Evolutionary conservation across 2,329 filamentous ascomycete genomes (phyloP).

Genomic region (Neurospora sp.): DNA sequence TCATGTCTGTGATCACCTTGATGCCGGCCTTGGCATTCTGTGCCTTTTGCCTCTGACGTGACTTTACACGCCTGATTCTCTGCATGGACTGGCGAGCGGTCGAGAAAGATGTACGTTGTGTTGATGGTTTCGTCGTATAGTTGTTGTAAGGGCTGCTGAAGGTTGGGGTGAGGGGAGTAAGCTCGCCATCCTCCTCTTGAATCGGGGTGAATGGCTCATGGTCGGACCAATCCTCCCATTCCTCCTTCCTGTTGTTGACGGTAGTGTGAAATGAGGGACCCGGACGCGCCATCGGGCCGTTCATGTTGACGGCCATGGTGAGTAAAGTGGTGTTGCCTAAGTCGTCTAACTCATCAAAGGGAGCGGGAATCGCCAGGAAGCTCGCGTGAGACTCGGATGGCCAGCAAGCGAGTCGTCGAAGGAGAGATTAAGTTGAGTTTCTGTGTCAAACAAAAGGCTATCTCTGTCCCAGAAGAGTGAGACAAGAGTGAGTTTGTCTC

Average conservation of each 20-base stretch:
- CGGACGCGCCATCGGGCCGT: slow-evolving; percentile 13
- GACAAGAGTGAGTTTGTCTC: not conserved
- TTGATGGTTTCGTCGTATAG: not conserved
- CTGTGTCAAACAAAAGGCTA: not conserved
- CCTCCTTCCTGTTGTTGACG: slow-evolving; percentile 23
- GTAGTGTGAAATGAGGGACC: slow-evolving; percentile 12
- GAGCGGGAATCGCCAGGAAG: not conserved
- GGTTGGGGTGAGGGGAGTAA: slow-evolving; percentile 10
- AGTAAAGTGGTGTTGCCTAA: not conserved
- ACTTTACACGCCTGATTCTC: slow-evolving; percentile 40
- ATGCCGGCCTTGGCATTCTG: slow-evolving; percentile 54
- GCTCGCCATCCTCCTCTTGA: slow-evolving; percentile 27
- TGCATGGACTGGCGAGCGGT: slow-evolving; percentile 27
- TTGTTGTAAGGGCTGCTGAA: slow-evolving; percentile 5
- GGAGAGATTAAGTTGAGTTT: not conserved
- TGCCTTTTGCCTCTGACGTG: slow-evolving; percentile 49
- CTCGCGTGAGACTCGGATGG: not conserved
- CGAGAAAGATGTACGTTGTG: slow-evolving; percentile 17
- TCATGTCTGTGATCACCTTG: slow-evolving; percentile 60
- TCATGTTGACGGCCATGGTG: slow-evolving; percentile 16
- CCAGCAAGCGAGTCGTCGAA: not conserved
- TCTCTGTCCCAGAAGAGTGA: not conserved
- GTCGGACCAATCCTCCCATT: slow-evolving; percentile 47
- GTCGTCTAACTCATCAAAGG: not conserved
- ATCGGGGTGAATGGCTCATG: slow-evolving; percentile 33